Conservation (phyloP, 352 stramenopile species). For the Aphanomyces invadans region DNA sequence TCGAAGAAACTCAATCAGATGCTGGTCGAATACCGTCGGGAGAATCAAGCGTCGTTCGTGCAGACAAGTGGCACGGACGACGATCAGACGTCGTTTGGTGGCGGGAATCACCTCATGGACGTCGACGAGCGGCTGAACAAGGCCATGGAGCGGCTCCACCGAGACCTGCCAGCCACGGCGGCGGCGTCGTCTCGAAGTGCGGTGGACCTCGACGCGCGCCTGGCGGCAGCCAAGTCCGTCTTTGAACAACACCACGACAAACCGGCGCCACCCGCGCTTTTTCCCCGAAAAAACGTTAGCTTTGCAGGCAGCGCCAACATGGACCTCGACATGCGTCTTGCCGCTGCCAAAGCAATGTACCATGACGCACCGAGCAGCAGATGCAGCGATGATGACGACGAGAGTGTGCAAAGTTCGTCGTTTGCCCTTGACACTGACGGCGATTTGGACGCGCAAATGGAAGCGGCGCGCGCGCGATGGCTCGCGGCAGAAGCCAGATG, state of each 20-base stretch:
- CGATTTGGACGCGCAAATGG: slow-evolving; percentile 19
- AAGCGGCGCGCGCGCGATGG: neutral
- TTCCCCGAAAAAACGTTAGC: neutral
- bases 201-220: neutral
- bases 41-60: slow-evolving; percentile 2
- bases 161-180: slow-evolving; percentile 4
- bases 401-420: neutral
- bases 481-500: neutral
- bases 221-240: neutral
- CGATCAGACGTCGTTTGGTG: too few relatives aligned
- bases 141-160: slow-evolving; percentile 13
- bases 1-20: slow-evolving; percentile 11
- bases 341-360: neutral
- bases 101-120: too few relatives aligned
- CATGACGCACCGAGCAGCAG: neutral
- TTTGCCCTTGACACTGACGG: neutral
- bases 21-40: slow-evolving; percentile 3
- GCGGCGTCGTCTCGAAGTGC: neutral
- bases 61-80: too few relatives aligned
- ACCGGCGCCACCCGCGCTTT: too few relatives aligned
- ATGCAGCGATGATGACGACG: neutral
- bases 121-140: slow-evolving; percentile 3
- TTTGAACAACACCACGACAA: neutral
- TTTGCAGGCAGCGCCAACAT: neutral
- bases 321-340: neutral